These are phyloP conservation scores for Pythium coloratum DNA, from an alignment of 352 stramenopile genomes.

Conservation along the genomic window DNA sequence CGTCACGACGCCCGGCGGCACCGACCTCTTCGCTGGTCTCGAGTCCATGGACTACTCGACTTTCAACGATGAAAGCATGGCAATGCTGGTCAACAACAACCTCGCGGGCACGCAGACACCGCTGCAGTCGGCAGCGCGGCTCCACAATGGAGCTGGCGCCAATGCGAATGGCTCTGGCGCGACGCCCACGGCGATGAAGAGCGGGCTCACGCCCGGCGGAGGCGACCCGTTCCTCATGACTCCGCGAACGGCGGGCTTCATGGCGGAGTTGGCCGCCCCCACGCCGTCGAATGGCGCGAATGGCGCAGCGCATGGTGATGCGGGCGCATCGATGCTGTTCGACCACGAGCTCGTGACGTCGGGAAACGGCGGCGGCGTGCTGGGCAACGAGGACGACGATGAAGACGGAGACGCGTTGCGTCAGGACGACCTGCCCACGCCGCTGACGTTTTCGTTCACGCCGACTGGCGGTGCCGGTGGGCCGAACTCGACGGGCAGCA, in stretches of 20 bases:
- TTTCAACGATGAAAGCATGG: conserved; percentile 28
- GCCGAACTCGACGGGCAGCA: background rate
- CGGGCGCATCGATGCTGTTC: conserved; percentile 29
- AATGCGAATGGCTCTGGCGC: too few species aligned
- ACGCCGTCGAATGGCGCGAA: conserved; percentile 3
- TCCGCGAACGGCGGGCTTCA: conserved; percentile 28
- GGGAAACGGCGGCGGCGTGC: background rate
- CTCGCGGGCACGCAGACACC: conserved; percentile 5
- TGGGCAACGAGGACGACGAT: conserved; percentile 14
- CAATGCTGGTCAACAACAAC: conserved; percentile 23
- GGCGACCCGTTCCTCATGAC: conserved; percentile 24
- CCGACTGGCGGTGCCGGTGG: conserved; percentile 7
- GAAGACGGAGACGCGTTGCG: conserved; percentile 14
- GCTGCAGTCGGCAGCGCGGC: background rate
- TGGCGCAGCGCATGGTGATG: background rate
- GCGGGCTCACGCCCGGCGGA: conserved; percentile 16
- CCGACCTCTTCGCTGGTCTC: conserved; percentile 30
- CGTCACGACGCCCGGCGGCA: conserved; percentile 30
- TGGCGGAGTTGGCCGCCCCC: conserved; percentile 20
- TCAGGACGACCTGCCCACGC: conserved; percentile 27
- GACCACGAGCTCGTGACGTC: conserved; percentile 31
- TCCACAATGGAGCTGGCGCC: background rate
- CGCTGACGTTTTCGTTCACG: conserved; percentile 31
- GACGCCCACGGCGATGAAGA: background rate
- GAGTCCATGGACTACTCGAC: conserved; percentile 22